Evolutionary conservation across 2,329 filamentous ascomycete genomes (phyloP).

Genomic region (Fusarium albidum): DNA sequence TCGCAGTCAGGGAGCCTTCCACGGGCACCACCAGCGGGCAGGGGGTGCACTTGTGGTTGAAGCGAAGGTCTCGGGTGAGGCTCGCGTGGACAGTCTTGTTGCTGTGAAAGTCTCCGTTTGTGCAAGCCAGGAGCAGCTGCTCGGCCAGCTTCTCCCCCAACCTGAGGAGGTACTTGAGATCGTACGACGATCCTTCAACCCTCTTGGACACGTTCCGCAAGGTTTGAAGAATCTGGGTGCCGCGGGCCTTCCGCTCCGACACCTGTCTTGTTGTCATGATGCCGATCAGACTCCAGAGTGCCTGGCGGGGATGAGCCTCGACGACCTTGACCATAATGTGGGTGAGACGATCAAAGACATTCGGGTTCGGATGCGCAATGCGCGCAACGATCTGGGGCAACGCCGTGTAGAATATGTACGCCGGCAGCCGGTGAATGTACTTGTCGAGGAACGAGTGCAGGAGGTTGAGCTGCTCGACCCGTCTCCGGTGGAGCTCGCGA

Average conservation of each 20-base stretch:
- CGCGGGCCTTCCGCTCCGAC: slow-evolving; percentile 67
- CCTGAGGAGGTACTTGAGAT: slow-evolving; percentile 75
- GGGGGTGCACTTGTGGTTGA: slow-evolving; percentile 84
- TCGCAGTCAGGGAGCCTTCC: slow-evolving; percentile 83
- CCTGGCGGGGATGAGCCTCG: slow-evolving; percentile 85
- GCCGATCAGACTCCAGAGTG: slow-evolving; percentile 89
- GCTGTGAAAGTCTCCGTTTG: slow-evolving; percentile 75
- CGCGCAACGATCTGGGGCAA: slow-evolving; percentile 95
- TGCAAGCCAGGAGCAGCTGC: slow-evolving; percentile 81
- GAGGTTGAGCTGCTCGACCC: slow-evolving; percentile 71
- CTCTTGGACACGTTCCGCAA: slow-evolving; percentile 60
- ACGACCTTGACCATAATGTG: slow-evolving; percentile 89
- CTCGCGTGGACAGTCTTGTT: slow-evolving; percentile 75
- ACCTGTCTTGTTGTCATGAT: slow-evolving; percentile 82
- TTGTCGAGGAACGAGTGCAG: slow-evolving; percentile 82
- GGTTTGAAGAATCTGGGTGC: slow-evolving; percentile 59
- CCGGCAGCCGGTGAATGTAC: slow-evolving; percentile 75
- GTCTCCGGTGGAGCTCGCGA: slow-evolving; percentile 59
- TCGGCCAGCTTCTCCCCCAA: slow-evolving; percentile 85
- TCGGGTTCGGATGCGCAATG: slow-evolving; percentile 83
- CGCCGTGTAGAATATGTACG: slow-evolving; percentile 82
- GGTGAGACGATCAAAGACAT: slow-evolving; percentile 79
- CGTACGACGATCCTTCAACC: slow-evolving; percentile 59
- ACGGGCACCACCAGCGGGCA: slow-evolving; percentile 89
- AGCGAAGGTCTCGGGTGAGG: slow-evolving; percentile 78